Base-by-base conservation (phyloP, 2,329 filamentous ascomycete species). In the Claviceps spartinae region DNA sequence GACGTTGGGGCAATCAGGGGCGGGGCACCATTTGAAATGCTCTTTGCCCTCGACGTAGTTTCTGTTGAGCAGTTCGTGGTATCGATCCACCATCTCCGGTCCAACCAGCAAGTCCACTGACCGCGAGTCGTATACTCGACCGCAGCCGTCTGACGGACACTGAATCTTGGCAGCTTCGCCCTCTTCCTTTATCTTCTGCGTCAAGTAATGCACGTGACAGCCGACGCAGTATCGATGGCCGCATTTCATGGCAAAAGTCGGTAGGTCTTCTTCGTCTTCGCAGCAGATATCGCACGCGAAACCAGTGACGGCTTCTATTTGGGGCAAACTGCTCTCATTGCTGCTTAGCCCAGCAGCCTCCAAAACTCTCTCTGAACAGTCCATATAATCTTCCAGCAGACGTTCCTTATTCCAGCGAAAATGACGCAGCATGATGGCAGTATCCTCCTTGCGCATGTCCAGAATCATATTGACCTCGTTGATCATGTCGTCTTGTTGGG, bases 1-100 rank as follows among this genome's bases (percentile, higher is more conserved):
- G 13, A 91, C 93, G 62, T 93, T 97, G 61, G 86, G 81, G 68
- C 93, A 98, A 66, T 98, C 91, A n/a, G 93, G 93, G 1, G 91
- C 91, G 0, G 93, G 93, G 66, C 93, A 98, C 93, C 93, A 98
- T 67, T 95, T 95, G 54, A 97, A 79, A 52, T 85, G 85, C 53
- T 95, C 90, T 69, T 89, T 95, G 68, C 98, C 91, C 67, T 98
- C 93, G 54, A 98, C 93, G 62, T 95, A 98, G 6, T 90, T 96
- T 60, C 93, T 78, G 62, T 87, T 95, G 37, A 98, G 81, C 16
- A 98, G 77, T 59, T 86, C 82, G 57, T 86, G 81, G 63, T 98
- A 98, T 58, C 89, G 73, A 48, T 66, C 73, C 26, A 68, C 71
- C 26, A 84, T 64, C 5, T 81, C 77, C 1, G 69, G 55, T 0